Conservation (phyloP, 2,329 filamentous ascomycete species). For the Lecanosticta acicola region DNA sequence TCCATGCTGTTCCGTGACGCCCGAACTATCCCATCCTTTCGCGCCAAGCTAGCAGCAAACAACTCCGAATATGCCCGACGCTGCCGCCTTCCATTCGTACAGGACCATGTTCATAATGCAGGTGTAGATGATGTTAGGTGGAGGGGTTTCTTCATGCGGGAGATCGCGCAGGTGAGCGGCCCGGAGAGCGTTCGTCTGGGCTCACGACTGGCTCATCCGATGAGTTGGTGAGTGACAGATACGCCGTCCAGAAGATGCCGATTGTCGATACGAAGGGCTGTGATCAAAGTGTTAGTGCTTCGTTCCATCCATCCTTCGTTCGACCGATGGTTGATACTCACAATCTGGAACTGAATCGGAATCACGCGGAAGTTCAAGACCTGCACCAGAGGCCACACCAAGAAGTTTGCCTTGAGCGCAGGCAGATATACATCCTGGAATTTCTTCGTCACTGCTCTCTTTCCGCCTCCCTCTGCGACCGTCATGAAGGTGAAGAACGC, state of each 20-base stretch:
- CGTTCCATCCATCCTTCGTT: neutral
- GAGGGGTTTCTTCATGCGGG: constrained; percentile 9
- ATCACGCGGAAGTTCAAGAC: constrained; percentile 94
- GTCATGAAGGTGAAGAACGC: constrained; percentile 97
- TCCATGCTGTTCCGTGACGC: neutral
- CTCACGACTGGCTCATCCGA: constrained; percentile 57
- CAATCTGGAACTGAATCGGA: constrained; percentile 93
- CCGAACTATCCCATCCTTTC: constrained; percentile 1
- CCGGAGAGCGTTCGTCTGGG: constrained; percentile 3
- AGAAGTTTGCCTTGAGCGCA: constrained; percentile 89
- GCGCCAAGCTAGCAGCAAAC: constrained; percentile 13
- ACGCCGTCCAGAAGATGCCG: constrained; percentile 96
- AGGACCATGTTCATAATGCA: no score
- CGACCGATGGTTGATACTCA: constrained; percentile 50
- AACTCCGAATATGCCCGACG: constrained; percentile 16
- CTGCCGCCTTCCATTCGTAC: no score
- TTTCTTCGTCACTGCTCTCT: constrained; percentile 72
- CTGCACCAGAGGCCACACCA: constrained; percentile 93
- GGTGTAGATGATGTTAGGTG: no score
- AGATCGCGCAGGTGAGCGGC: neutral
- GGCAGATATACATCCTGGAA: constrained; percentile 90
- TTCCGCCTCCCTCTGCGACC: constrained; percentile 83
- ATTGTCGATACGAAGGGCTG: constrained; percentile 94
- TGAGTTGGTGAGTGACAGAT: constrained; percentile 86
- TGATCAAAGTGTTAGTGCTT: constrained; percentile 7